Percentiles rank a stretch among this genome's conserved stretches.
Evolutionary conservation across 352 stramenopile genomes (phyloP).

Genomic region (Globisporangium sylvaticum): DNA sequence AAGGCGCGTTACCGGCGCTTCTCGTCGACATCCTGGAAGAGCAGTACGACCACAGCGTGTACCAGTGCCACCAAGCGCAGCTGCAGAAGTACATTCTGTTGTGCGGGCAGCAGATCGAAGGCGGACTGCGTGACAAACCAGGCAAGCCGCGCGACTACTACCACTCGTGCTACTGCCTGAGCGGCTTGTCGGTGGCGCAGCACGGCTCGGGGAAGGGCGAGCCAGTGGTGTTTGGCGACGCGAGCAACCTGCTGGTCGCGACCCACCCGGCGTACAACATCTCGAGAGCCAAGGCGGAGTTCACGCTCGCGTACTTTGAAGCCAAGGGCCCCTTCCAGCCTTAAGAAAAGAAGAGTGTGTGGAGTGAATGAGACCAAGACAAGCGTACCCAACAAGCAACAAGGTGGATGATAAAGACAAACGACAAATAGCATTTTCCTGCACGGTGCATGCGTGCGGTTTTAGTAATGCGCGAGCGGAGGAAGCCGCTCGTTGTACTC

Average conservation of each 20-base stretch:
- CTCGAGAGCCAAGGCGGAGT: conserved; percentile 73
- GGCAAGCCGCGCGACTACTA: conserved; percentile 97
- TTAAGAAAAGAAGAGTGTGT: conserved; percentile 21
- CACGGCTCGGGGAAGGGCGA: conserved; percentile 49
- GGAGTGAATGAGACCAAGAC: conserved; percentile 6
- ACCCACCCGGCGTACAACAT: conserved; percentile 95
- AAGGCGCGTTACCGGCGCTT: conserved; percentile 89
- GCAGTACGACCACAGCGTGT: conserved; percentile 32
- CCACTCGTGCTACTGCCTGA: conserved; percentile 98
- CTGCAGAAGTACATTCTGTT: conserved; percentile 93
- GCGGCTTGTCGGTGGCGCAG: conserved; percentile 93
- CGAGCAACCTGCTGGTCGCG: conserved; percentile 65
- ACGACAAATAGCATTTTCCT: neutral
- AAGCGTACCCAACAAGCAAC: neutral
- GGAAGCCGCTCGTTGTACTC: conserved; percentile 42
- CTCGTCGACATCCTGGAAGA: conserved; percentile 48
- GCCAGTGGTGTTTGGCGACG: conserved; percentile 50
- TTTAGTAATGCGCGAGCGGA: conserved; percentile 28
- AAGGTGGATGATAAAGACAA: neutral
- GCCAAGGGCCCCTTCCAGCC: conserved; percentile 52
- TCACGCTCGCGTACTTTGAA: conserved; percentile 66
- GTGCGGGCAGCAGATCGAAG: conserved; percentile 92
- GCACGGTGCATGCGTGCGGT: neutral
- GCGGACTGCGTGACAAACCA: conserved; percentile 92
- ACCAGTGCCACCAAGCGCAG: conserved; percentile 68